Base-by-base conservation (phyloP, 2,329 filamentous ascomycete genomes). In the Colletotrichum camelliae region DNA sequence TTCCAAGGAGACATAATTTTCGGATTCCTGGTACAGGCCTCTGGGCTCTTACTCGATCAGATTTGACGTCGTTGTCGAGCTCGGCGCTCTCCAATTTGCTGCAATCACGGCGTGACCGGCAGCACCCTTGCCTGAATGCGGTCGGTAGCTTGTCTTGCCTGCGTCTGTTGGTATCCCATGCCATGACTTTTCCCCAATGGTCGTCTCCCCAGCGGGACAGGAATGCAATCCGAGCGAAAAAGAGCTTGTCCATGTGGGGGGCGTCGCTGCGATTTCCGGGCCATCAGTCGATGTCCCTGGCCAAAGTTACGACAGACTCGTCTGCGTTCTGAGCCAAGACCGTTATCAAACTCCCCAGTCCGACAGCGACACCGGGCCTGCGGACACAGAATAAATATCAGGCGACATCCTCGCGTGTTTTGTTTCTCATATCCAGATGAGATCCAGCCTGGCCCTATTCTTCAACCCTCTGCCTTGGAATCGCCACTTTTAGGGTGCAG, bases 81-180 rank as follows among this genome's bases (percentile, higher is more conserved):
- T 48, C 12, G 6, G 39, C 43, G 64, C 31, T 37, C 29, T 61
- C 37, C 60, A 39, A 62, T 61, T 61, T 66, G 65, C 70, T 74
- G 60, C 16, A 76, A 76, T 74, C 70, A 68, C 74, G 74, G 74
- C 64, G 65, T 74, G 70, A 70, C 74, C 70, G 74, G 71, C 60
- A 67, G 33, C 31, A 66, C 74, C 66, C 71, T 75, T 75, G 71
- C 52, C 37, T 48, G 37, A 55, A 61, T 37, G 48, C 61, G 71
- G 60, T 55, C 43, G n/a, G 57, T 75, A 52, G 70, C 71, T 52
- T 61, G 62, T 48, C 73, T 73, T 37, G 33, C 31, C 67, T 58
- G 60, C 67, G 39, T 73, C 39, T 68, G 67, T 37, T 52, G 52
- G 68, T 24, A n/a, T 58, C 35, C 57, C 43, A n/a, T 37, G 37